Evolutionary conservation across 1,139 yeast genomes (phyloP).

Genomic region (Candida frijolesensis): DNA sequence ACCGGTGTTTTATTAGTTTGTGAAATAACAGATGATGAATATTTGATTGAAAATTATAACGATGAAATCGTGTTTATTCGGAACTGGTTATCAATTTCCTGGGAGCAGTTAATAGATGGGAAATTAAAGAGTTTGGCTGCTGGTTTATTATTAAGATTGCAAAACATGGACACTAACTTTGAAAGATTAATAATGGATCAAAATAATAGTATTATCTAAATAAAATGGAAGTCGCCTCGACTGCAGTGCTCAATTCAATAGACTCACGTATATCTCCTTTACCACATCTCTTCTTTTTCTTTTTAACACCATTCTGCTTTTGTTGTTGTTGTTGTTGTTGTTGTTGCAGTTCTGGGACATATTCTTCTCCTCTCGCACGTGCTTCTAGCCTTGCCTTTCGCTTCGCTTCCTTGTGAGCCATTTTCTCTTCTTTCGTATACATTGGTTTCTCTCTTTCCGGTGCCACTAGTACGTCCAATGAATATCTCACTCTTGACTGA

Average conservation of each 20-base stretch:
- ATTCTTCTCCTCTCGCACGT: neutral
- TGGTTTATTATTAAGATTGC: constrained; percentile 45
- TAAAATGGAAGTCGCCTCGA: constrained; percentile 2
- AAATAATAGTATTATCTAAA: constrained; percentile 16
- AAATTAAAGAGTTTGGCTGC: constrained; percentile 51
- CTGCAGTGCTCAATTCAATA: constrained; percentile 4
- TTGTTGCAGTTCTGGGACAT: neutral
- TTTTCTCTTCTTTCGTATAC: constrained; percentile 9
- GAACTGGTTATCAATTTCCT: constrained; percentile 41
- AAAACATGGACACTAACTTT: constrained; percentile 23
- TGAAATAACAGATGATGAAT: constrained; percentile 46
- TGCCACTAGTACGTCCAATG: constrained; percentile 23
- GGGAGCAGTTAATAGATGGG: constrained; percentile 52
- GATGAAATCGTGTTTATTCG: constrained; percentile 36
- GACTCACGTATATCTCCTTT: constrained; percentile 3
- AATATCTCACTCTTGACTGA: constrained; percentile 47
- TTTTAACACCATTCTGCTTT: neutral
- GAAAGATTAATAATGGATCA: constrained; percentile 20
- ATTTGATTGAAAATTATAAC: constrained; percentile 29
- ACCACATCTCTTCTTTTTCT: neutral
- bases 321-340: neutral
- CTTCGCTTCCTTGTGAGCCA: constrained; percentile 1
- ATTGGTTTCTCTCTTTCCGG: neutral
- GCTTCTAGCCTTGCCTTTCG: constrained; percentile 5
- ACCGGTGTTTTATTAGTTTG: constrained; percentile 50